Conservation (phyloP, 371 early-diverging fungal species). For the Rhizopus sp. region DNA sequence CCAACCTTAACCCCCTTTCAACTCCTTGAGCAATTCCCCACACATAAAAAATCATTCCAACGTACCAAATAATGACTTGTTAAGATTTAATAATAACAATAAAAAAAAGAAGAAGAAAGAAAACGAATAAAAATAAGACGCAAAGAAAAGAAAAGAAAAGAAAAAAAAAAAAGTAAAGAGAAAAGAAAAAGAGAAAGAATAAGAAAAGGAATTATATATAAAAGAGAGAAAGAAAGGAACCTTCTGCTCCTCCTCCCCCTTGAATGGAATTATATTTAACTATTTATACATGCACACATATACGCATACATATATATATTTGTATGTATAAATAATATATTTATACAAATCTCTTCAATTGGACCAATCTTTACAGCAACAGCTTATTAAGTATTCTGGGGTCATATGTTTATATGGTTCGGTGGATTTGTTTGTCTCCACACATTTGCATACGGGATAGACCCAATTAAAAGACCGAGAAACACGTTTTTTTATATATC, state of each 20-base stretch:
- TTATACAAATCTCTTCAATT: too few relatives aligned
- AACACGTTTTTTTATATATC: not conserved
- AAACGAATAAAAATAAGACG: conserved; percentile 7
- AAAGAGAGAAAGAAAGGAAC: too few relatives aligned
- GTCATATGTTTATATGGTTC: too few relatives aligned
- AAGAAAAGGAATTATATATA: not conserved
- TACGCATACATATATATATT: not conserved
- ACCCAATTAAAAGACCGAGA: not conserved
- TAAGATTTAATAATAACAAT: not conserved
- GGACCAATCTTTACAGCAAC: too few relatives aligned
- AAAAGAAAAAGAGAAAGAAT: not conserved
- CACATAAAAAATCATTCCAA: not conserved
- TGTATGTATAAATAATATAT: too few relatives aligned
- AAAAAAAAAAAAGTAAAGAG: conserved; percentile 2
- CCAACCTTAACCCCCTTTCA: not conserved
- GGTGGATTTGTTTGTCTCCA: too few relatives aligned
- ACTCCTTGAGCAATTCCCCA: not conserved
- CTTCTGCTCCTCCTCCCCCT: too few relatives aligned
- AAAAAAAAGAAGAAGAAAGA: conserved; percentile 6
- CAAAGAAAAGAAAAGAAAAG: conserved; percentile 2
- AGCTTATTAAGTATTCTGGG: too few relatives aligned
- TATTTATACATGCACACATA: not conserved
- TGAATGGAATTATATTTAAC: conserved; percentile 2
- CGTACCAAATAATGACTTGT: not conserved
- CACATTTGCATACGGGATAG: too few relatives aligned